Conservation (phyloP, 2,329 filamentous ascomycete genomes). For the Fusarium decemcellulare region DNA sequence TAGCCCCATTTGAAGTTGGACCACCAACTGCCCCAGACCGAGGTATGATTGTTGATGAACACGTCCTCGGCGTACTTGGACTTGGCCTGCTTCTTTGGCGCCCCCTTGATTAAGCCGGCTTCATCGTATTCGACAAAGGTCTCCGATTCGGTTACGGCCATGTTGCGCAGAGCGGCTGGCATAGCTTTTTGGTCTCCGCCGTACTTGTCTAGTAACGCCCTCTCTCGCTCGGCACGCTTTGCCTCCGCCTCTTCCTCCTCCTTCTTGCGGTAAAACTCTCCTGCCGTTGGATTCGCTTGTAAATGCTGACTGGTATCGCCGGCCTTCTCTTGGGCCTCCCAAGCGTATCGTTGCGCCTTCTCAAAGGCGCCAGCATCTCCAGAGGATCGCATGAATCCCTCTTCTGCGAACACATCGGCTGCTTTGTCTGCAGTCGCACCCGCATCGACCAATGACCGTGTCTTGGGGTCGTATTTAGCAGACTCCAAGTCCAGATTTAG, state of each 20-base stretch:
- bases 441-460: conserved; percentile 88
- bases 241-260: conserved; percentile 80
- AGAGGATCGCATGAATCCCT: conserved; percentile 89
- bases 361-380: conserved; percentile 96
- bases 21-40: conserved; percentile 99
- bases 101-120: conserved; percentile 89
- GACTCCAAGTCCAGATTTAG: conserved; percentile 96
- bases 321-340: conserved; percentile 91
- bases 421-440: conserved; percentile 86
- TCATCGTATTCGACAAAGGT: conserved; percentile 96
- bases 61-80: conserved; percentile 96
- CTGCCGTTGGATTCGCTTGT: conserved; percentile 96
- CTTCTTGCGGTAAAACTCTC: conserved; percentile 86
- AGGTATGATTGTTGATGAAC: conserved; percentile 89
- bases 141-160: conserved; percentile 85
- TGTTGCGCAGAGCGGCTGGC: conserved; percentile 74
- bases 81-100: conserved; percentile 80
- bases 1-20: conserved; percentile 96
- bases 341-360: conserved; percentile 88
- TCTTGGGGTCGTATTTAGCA: conserved; percentile 98
- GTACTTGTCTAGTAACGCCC: conserved; percentile 84
- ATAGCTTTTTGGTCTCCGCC: conserved; percentile 73
- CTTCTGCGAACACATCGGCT: conserved; percentile 88
- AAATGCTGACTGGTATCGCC: conserved; percentile 87
- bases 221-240: conserved; percentile 77